phyloP scores from a whole-genome alignment of 768 basidiomycete species.

The Termitomyces sp. region DNA sequence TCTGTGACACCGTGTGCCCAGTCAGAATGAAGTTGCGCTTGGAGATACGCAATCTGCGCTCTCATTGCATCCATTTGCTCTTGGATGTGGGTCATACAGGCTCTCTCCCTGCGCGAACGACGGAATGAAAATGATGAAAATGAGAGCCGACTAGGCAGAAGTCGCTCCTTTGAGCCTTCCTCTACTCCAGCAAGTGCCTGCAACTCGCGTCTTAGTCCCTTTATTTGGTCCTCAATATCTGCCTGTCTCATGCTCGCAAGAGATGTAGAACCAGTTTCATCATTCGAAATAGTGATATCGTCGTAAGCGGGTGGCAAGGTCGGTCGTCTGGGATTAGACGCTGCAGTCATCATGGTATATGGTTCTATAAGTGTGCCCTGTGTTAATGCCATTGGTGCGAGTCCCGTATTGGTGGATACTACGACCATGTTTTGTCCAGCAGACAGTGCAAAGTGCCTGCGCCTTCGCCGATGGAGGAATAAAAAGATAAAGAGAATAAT shows the following conservation, averaged over 20 bases:
- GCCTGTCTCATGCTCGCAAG: constrained; percentile 2
- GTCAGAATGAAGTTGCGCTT: constrained; percentile 8
- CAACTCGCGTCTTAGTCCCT: constrained; percentile 8
- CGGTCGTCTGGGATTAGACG: background rate
- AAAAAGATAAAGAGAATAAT: constrained; percentile 1
- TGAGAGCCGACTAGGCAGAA: background rate
- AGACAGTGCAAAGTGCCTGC: background rate
- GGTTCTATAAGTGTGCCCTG: background rate
- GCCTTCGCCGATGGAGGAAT: constrained; percentile 1
- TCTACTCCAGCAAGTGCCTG: background rate
- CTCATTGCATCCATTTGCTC: constrained; percentile 13
- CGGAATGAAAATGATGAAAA: background rate
- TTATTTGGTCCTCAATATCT: constrained; percentile 5
- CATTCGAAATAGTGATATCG: background rate
- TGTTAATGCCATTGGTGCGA: background rate
- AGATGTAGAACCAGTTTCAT: background rate
- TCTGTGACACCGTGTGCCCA: constrained; percentile 13
- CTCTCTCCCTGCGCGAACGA: constrained; percentile 4
- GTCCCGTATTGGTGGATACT: background rate
- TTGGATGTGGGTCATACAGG: constrained; percentile 1
- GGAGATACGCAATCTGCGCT: constrained; percentile 10
- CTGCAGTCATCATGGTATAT: background rate
- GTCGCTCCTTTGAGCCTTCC: background rate
- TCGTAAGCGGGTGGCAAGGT: background rate
- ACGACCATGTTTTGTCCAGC: background rate